These are phyloP conservation scores for Coelastrella sp. DNA, from an alignment of 139 green algal species.

Conservation along the genomic window DNA sequence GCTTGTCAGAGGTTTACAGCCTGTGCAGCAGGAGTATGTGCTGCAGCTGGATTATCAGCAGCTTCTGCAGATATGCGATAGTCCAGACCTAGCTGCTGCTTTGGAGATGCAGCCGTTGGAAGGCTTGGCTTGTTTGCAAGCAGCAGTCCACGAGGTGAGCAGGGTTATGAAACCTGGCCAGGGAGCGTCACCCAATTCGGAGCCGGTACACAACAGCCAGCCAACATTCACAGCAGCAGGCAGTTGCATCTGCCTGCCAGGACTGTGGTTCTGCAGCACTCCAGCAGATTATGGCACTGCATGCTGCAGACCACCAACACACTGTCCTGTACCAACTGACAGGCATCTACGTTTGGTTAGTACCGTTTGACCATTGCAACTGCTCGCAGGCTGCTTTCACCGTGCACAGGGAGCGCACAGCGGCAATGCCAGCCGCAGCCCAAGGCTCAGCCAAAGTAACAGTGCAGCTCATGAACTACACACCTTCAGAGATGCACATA, in stretches of 20 bases:
- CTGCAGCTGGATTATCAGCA: constrained; percentile 57
- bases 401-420: constrained; percentile 4
- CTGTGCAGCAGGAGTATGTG: constrained; percentile 29
- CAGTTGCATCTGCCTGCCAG: too few species aligned
- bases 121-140: constrained; percentile 69
- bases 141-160: constrained; percentile 68
- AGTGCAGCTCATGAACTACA: constrained; percentile 69
- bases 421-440: not conserved
- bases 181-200: too few species aligned
- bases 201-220: not conserved
- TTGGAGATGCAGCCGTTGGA: constrained; percentile 70
- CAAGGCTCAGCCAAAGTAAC: constrained; percentile 17
- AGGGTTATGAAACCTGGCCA: not conserved
- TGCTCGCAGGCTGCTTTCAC: constrained; percentile 21
- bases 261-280: too few species aligned
- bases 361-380: too few species aligned
- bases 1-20: constrained; percentile 36
- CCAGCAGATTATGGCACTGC: too few species aligned
- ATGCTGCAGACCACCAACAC: too few species aligned
- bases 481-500: constrained; percentile 61
- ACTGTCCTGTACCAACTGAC: too few species aligned
- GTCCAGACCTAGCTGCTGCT: constrained; percentile 67
- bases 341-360: too few species aligned
- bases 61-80: constrained; percentile 44
- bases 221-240: not conserved